Percentiles rank a stretch among this genome's conserved stretches.
Evolutionary conservation across 129 eudicot species (phyloP).

Genomic region (Pittosporum tobira): DNA sequence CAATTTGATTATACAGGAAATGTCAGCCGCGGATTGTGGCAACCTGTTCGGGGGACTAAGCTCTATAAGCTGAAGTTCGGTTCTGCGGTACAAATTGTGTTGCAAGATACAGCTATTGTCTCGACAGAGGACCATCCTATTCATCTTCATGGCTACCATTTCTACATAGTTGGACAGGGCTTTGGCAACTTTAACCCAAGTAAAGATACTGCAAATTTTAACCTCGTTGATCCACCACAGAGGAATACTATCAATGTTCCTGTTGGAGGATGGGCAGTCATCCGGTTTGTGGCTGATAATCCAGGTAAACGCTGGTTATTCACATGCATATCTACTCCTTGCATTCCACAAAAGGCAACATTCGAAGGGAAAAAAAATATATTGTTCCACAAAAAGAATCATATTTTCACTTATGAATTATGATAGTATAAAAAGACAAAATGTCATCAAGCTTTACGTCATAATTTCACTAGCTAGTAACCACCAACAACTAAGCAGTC

Average conservation of each 20-base stretch:
- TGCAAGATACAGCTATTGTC: conserved; percentile 54
- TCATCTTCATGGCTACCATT: conserved; percentile 75
- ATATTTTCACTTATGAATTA: too few relatives aligned
- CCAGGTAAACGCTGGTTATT: too few relatives aligned
- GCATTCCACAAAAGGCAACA: too few relatives aligned
- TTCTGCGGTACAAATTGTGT: conserved; percentile 41
- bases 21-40: conserved; percentile 49
- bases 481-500: too few relatives aligned
- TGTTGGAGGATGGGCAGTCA: conserved; percentile 73
- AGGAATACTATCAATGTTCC: conserved; percentile 55
- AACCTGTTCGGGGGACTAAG: conserved; percentile 46
- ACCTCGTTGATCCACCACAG: conserved; percentile 63
- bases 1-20: conserved; percentile 61
- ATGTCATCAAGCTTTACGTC: too few relatives aligned
- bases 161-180: conserved; percentile 59
- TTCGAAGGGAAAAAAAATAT: too few relatives aligned
- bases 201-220: conserved; percentile 46
- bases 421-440: too few relatives aligned
- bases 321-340: too few relatives aligned
- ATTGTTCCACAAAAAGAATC: too few relatives aligned
- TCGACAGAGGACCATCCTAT: conserved; percentile 58
- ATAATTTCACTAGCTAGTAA: too few relatives aligned
- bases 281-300: conserved; percentile 66
- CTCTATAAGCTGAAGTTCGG: conserved; percentile 52
- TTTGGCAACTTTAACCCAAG: conserved; percentile 59